Evolutionary conservation across 2,329 filamentous ascomycete species (phyloP).

Genomic region (Xylogone sp.): DNA sequence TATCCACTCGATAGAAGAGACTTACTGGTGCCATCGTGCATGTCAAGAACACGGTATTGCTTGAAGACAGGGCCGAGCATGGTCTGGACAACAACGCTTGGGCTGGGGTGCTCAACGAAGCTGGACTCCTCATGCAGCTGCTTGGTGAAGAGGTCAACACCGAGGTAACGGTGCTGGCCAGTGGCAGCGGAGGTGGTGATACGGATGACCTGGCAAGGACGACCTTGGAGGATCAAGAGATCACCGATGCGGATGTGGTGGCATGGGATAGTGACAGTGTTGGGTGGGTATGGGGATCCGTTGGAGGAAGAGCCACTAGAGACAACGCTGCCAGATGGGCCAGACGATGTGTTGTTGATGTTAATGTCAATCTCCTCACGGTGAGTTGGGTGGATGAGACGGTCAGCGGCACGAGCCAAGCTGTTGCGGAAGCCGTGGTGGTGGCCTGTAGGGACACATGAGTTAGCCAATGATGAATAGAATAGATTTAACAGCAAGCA

Average conservation of each 20-base stretch:
- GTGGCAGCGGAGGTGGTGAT: conserved; percentile 98
- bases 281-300: conserved; percentile 45
- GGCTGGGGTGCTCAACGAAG: conserved; percentile 94
- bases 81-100: conserved; percentile 97
- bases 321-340: conserved; percentile 13
- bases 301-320: not conserved
- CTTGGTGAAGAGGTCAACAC: conserved; percentile 99
- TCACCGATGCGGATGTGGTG: conserved; percentile 99
- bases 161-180: conserved; percentile 98
- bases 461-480: conserved; percentile 17
- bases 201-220: conserved; percentile 99
- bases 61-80: conserved; percentile 99
- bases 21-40: conserved; percentile 72
- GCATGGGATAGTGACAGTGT: conserved; percentile 97
- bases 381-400: conserved; percentile 42
- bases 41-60: conserved; percentile 99
- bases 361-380: conserved; percentile 26
- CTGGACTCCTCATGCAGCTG: conserved; percentile 98
- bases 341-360: conserved; percentile 13
- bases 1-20: too few relatives aligned
- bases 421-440: conserved; percentile 73
- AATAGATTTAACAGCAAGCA: too few relatives aligned
- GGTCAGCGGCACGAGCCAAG: conserved; percentile 62
- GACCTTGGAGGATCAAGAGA: conserved; percentile 97
- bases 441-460: conserved; percentile 46